Percentiles rank a stretch among this genome's conserved stretches.
Evolutionary conservation across 1,284 basidiomycete genomes (phyloP).

Genomic region (Sutorius eximius): DNA sequence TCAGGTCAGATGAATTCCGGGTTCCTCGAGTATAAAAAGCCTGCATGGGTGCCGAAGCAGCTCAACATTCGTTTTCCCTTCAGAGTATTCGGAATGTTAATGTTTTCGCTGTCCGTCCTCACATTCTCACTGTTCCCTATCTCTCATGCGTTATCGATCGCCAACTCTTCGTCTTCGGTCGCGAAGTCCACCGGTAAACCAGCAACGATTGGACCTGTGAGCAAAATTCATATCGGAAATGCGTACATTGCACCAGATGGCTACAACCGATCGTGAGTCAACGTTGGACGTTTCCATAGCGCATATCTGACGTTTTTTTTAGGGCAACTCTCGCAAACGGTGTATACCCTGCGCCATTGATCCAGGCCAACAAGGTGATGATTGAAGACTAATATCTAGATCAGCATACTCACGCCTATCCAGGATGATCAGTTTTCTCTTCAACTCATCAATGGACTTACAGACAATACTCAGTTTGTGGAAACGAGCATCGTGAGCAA

Average conservation of each 20-base stretch:
- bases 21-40: too few species aligned
- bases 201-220: slow-evolving; percentile 18
- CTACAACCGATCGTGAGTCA: slow-evolving; percentile 32
- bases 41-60: too few species aligned
- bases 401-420: background rate
- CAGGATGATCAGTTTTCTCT: slow-evolving; percentile 25
- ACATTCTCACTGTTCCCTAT: too few species aligned
- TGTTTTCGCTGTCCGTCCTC: too few species aligned
- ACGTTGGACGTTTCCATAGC: background rate
- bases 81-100: too few species aligned
- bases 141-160: too few species aligned
- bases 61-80: too few species aligned
- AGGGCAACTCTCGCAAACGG: slow-evolving; percentile 31
- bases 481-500: slow-evolving; percentile 36
- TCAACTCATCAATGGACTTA: slow-evolving; percentile 33
- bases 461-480: slow-evolving; percentile 32
- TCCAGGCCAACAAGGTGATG: slow-evolving; percentile 24
- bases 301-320: background rate
- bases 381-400: background rate
- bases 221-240: slow-evolving; percentile 27
- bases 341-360: slow-evolving; percentile 29
- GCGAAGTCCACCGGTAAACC: too few species aligned
- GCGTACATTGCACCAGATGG: slow-evolving; percentile 36
- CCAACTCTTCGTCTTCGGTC: too few species aligned
- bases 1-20: too few species aligned